A percentile compares a stretch with the other conserved stretches of the same genome.
phyloP scores from a whole-genome alignment of 1,284 basidiomycete genomes.

The Fistulinella cinereoalba region DNA sequence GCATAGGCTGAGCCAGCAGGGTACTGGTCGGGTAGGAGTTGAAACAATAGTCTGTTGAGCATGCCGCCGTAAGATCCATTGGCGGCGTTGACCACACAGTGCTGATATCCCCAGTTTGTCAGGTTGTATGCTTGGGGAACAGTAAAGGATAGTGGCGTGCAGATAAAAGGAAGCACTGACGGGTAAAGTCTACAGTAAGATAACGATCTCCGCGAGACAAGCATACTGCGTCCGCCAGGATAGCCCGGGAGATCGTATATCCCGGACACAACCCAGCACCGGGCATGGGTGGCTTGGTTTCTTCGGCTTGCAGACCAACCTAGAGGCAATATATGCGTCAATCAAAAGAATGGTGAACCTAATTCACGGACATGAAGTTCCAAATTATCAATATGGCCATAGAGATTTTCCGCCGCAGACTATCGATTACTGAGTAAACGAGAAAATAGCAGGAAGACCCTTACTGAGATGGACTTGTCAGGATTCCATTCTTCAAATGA shows the following conservation, averaged over 20 bases:
- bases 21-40: slow-evolving; percentile 68
- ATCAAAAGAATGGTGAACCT: background rate
- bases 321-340: slow-evolving; percentile 21
- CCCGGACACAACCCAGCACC: slow-evolving; percentile 87
- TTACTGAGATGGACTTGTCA: slow-evolving; percentile 58
- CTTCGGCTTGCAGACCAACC: slow-evolving; percentile 76
- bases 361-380: slow-evolving; percentile 59
- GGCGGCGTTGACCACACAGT: slow-evolving; percentile 58
- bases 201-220: slow-evolving; percentile 76
- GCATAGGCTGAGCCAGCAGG: slow-evolving; percentile 56
- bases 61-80: slow-evolving; percentile 74
- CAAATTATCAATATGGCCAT: slow-evolving; percentile 72
- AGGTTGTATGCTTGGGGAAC: slow-evolving; percentile 57
- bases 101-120: slow-evolving; percentile 75
- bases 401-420: slow-evolving; percentile 65
- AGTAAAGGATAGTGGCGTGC: background rate
- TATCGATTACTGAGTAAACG: slow-evolving; percentile 26
- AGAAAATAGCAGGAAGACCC: slow-evolving; percentile 16
- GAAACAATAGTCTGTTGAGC: slow-evolving; percentile 69
- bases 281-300: slow-evolving; percentile 63
- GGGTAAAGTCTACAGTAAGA: slow-evolving; percentile 73
- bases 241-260: slow-evolving; percentile 83
- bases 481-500: slow-evolving; percentile 80
- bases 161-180: slow-evolving; percentile 34
- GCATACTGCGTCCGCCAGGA: slow-evolving; percentile 78